phyloP scores from a whole-genome alignment of 306 rosid genomes.

The Citrullus amarus region DNA sequence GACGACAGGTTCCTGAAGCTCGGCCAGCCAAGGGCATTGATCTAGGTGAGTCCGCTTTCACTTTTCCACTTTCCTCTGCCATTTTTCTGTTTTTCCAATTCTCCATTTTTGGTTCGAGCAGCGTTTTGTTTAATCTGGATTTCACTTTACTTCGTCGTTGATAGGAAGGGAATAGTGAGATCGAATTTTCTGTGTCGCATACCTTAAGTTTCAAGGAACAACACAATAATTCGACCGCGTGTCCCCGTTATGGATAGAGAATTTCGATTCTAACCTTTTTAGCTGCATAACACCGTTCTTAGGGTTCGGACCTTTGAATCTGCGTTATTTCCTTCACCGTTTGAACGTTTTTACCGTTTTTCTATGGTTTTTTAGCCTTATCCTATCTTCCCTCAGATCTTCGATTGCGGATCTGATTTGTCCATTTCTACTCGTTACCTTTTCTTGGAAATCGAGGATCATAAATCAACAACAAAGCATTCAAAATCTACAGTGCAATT shows the following conservation, averaged over 20 bases:
- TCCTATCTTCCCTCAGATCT: conserved; percentile 19
- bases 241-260: background rate
- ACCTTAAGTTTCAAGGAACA: background rate
- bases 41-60: conserved; percentile 26
- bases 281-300: background rate
- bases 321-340: background rate
- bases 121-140: conserved; percentile 4
- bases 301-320: background rate
- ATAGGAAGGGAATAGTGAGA: background rate
- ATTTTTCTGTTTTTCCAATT: background rate
- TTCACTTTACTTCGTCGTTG: conserved; percentile 13
- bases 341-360: background rate
- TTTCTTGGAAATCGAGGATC: background rate
- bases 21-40: conserved; percentile 26
- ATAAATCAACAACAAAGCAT: background rate
- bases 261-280: background rate
- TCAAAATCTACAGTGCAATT: background rate
- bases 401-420: conserved; percentile 6
- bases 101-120: background rate
- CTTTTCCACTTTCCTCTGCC: conserved; percentile 3
- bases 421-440: background rate
- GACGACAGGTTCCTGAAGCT: conserved; percentile 16
- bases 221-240: background rate
- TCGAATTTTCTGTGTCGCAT: background rate
- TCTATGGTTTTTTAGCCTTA: conserved; percentile 14